These are phyloP conservation scores for Eucalyptus curtisii DNA, from an alignment of 345 rosid genomes.

Conservation along the genomic window DNA sequence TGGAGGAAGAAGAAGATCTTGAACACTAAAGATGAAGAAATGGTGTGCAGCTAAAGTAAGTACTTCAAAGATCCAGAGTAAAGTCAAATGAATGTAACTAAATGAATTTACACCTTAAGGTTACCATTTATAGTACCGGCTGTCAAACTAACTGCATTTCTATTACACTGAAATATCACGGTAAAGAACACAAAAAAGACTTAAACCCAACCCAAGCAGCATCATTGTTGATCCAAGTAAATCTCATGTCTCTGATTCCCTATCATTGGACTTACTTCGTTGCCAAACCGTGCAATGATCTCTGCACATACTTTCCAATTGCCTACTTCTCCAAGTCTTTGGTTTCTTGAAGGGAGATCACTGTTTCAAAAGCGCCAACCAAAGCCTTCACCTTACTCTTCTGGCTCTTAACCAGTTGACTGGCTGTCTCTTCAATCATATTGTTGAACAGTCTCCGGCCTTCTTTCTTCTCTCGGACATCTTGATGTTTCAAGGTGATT, in stretches of 20 bases:
- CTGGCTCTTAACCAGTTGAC: constrained; percentile 67
- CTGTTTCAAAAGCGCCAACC: constrained; percentile 94
- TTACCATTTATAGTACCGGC: background rate
- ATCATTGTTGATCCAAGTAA: background rate
- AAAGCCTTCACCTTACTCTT: constrained; percentile 93
- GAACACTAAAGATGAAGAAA: background rate
- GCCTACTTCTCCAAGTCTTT: constrained; percentile 18
- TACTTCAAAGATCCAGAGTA: background rate
- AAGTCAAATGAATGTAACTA: background rate
- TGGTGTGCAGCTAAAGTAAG: background rate
- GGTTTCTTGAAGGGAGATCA: constrained; percentile 71
- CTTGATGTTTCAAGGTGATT: constrained; percentile 65
- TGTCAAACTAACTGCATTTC: background rate
- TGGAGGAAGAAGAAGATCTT: background rate
- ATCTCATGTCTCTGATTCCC: background rate
- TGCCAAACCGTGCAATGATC: background rate
- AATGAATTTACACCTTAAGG: background rate
- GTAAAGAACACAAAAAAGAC: background rate
- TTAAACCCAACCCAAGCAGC: background rate
- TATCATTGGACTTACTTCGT: background rate
- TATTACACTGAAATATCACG: background rate
- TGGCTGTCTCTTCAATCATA: constrained; percentile 92
- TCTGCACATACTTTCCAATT: background rate
- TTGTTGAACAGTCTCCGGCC: constrained; percentile 51
- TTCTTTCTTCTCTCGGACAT: constrained; percentile 42